phyloP scores from a whole-genome alignment of 441 rosid genomes.

The Flueggea neowawraea region DNA sequence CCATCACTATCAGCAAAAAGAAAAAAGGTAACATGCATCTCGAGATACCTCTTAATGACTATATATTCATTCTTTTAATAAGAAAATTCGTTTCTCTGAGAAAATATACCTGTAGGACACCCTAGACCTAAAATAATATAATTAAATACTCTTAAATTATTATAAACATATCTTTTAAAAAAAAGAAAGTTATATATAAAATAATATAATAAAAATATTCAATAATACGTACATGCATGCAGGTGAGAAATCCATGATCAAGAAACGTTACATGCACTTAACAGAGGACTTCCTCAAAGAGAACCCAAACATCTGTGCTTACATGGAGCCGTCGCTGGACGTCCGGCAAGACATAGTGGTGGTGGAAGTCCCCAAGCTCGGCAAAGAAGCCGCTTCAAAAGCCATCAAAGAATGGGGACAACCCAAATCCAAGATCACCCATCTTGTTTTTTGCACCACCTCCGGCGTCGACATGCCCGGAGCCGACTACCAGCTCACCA shows the following conservation, averaged over 20 bases:
- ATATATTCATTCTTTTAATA: no score
- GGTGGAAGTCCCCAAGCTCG: slow-evolving; percentile 50
- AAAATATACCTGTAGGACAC: no score
- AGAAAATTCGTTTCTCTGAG: no score
- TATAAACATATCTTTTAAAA: no score
- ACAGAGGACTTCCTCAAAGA: slow-evolving; percentile 42
- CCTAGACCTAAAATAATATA: no score
- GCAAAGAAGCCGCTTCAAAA: slow-evolving; percentile 48
- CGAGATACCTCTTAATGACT: no score
- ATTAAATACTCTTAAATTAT: no score
- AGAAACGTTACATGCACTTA: slow-evolving; percentile 45
- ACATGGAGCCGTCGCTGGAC: slow-evolving; percentile 45
- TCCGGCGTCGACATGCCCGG: slow-evolving; percentile 61
- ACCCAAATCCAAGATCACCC: slow-evolving; percentile 24
- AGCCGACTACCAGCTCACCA: slow-evolving; percentile 52
- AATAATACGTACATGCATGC: no score
- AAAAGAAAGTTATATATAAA: no score
- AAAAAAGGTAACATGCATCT: no score
- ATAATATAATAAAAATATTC: no score
- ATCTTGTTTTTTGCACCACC: slow-evolving; percentile 54
- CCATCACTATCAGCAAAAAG: no score
- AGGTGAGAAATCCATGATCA: slow-evolving; percentile 5
- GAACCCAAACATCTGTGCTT: slow-evolving; percentile 35
- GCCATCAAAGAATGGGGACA: slow-evolving; percentile 62
- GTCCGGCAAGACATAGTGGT: slow-evolving; percentile 53